A percentile compares a stretch with the other conserved stretches of the same genome.
Conservation (phyloP, 768 basidiomycete species). For the Leccinum subgranulosum region DNA sequence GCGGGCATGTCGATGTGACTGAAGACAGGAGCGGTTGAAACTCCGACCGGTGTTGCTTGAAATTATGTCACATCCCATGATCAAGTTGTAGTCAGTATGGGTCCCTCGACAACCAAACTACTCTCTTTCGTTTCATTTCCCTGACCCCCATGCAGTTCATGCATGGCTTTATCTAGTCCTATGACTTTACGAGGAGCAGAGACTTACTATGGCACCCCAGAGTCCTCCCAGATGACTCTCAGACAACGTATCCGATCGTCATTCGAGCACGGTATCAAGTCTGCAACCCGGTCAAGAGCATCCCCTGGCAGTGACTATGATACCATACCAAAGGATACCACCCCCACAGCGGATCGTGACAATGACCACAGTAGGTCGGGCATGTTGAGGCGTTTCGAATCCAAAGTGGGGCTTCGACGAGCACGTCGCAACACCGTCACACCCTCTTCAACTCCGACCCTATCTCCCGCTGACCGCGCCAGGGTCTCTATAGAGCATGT, state of each 20-base stretch:
- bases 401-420: constrained; percentile 50
- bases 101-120: too few relatives aligned
- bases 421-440: constrained; percentile 39
- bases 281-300: constrained; percentile 56
- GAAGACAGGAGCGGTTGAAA: constrained; percentile 30
- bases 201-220: constrained; percentile 35
- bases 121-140: too few relatives aligned
- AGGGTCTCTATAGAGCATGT: constrained; percentile 27
- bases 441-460: constrained; percentile 38
- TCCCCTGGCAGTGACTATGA: constrained; percentile 41
- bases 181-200: not conserved
- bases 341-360: constrained; percentile 28
- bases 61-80: not conserved
- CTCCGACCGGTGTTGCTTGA: constrained; percentile 24
- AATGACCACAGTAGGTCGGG: constrained; percentile 42
- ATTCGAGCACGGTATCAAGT: constrained; percentile 63
- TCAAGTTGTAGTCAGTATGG: too few relatives aligned
- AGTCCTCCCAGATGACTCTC: constrained; percentile 51
- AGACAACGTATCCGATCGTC: constrained; percentile 59
- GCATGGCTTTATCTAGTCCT: too few relatives aligned
- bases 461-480: constrained; percentile 28
- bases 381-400: constrained; percentile 47
- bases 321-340: constrained; percentile 45
- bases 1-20: constrained; percentile 38
- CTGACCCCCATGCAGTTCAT: too few relatives aligned